A percentile compares a stretch with the other conserved stretches of the same genome.
These are phyloP conservation scores for Marasmius oreades DNA, from an alignment of 1,284 basidiomycete genomes.

Conservation along the genomic window DNA sequence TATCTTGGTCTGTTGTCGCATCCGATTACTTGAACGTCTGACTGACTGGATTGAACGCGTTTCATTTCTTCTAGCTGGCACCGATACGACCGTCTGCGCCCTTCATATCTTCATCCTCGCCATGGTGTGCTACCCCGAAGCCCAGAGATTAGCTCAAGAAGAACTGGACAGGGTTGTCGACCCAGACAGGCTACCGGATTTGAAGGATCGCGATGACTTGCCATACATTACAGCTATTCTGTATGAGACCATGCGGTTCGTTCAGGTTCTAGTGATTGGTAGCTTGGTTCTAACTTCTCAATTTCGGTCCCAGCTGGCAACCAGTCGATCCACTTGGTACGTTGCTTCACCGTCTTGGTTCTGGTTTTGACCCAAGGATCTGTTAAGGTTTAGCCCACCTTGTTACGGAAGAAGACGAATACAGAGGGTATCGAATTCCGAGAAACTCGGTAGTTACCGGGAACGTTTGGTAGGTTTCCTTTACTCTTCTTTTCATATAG, in stretches of 20 bases:
- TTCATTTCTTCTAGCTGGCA: background rate
- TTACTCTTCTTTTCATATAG: no score
- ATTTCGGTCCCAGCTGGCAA: background rate
- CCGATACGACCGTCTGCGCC: conserved; percentile 6
- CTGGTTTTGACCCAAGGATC: background rate
- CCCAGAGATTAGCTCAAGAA: conserved; percentile 16
- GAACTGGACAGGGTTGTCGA: background rate
- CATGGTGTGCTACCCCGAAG: conserved; percentile 28
- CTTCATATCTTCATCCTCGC: conserved; percentile 26
- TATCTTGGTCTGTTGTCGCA: background rate
- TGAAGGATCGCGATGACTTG: background rate
- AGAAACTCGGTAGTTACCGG: conserved; percentile 21
- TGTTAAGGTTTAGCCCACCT: conserved; percentile 20
- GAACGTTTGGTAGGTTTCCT: conserved; percentile 25
- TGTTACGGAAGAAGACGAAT: conserved; percentile 21
- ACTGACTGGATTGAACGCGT: background rate
- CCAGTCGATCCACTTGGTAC: background rate
- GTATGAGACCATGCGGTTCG: conserved; percentile 37
- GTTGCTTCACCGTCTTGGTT: background rate
- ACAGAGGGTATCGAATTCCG: conserved; percentile 23
- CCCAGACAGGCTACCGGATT: background rate
- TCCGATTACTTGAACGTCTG: no score
- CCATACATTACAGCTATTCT: conserved; percentile 38
- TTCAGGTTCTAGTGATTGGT: background rate
- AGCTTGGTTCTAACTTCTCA: background rate